Conservation (phyloP, 1,139 yeast species). For the Geotrichum phurueaensis region DNA sequence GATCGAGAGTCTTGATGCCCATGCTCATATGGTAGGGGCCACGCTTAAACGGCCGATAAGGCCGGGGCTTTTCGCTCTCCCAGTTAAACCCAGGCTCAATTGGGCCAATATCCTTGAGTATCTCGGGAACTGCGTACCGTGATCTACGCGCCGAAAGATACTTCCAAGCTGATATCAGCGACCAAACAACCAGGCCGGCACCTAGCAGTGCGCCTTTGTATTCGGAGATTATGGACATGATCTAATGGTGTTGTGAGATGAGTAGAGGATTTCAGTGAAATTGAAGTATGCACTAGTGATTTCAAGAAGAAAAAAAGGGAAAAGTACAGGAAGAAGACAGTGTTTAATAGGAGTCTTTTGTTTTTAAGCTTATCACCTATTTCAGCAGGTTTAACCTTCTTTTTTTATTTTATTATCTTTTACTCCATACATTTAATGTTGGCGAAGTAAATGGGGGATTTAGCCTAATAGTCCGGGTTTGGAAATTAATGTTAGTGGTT, state of each 20-base stretch:
- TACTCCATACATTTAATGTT: too few species aligned
- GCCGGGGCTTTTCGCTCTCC: conserved; percentile 44
- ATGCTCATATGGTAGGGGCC: conserved; percentile 60
- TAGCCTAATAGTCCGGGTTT: too few species aligned
- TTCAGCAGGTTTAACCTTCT: background rate
- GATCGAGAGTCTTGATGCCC: conserved; percentile 54
- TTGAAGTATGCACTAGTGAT: background rate
- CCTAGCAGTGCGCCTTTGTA: background rate
- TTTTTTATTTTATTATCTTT: background rate
- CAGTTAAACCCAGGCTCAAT: conserved; percentile 35
- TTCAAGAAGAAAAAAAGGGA: background rate
- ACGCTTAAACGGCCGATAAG: conserved; percentile 57
- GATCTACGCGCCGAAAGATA: background rate
- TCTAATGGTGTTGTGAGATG: background rate
- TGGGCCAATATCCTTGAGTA: background rate
- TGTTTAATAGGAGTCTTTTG: too few species aligned
- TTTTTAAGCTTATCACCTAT: too few species aligned
- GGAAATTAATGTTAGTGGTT: too few species aligned
- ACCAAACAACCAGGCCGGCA: background rate
- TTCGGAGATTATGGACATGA: background rate
- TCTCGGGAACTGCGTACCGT: conserved; percentile 1
- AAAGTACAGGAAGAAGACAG: background rate
- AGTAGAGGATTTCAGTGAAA: background rate
- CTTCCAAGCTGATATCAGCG: background rate
- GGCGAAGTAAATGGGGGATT: too few species aligned